phyloP scores from a whole-genome alignment of 441 rosid species.

The Pelargonium cotyledonis region DNA sequence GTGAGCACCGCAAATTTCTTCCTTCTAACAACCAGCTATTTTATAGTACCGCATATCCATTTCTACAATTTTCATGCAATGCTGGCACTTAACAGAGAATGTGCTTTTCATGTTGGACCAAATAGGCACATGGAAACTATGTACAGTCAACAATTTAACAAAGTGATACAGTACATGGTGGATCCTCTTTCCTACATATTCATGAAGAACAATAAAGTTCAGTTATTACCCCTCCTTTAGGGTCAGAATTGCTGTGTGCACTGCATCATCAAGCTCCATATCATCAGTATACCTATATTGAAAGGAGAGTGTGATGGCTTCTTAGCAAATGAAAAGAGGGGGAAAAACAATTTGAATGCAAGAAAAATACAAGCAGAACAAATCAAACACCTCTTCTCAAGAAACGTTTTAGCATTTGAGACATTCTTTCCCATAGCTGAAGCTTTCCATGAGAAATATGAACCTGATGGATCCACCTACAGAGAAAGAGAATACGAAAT shows the following conservation, averaged over 20 bases:
- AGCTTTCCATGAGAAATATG: conserved; percentile 99
- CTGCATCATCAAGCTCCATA: conserved; percentile 99
- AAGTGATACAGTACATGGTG: background rate
- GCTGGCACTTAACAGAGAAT: background rate
- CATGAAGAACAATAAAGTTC: conserved; percentile 2
- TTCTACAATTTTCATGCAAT: background rate
- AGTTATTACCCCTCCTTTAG: conserved; percentile 82
- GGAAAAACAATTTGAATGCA: background rate
- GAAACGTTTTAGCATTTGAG: conserved; percentile 95
- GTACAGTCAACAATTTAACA: background rate
- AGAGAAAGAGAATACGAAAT: conserved; percentile 3
- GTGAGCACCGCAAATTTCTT: background rate
- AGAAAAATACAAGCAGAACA: background rate
- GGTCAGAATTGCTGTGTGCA: conserved; percentile 93
- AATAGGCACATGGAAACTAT: background rate
- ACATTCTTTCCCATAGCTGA: conserved; percentile 99
- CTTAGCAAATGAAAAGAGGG: background rate
- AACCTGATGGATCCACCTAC: conserved; percentile 99
- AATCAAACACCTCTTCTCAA: conserved; percentile 71
- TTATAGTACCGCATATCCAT: too few species aligned
- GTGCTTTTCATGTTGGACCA: background rate
- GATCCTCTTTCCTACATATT: background rate
- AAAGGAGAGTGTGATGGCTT: background rate
- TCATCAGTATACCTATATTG: conserved; percentile 75
- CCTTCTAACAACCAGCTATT: background rate